Evolutionary conservation across 495 filamentous ascomycete species (phyloP), one percentile per base, ranked within the genome.

Genomic region (Xylaria castorea): DNA sequence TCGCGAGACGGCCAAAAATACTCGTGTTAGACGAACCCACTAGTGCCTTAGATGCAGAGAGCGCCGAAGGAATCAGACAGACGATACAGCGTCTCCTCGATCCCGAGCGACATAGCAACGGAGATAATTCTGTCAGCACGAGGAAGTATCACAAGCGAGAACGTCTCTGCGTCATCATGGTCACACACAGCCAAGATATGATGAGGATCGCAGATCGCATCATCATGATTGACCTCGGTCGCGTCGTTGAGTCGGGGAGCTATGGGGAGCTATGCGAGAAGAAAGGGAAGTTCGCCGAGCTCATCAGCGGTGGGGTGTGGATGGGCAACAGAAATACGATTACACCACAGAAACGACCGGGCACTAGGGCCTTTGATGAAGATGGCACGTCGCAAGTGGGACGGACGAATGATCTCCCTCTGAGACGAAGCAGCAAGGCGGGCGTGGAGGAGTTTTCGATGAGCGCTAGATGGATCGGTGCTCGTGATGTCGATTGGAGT

Each of bases 11-110:
- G 25, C 94, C 94, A 0, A 84, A 85, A 51, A 79, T 97, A 8
- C 78, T 98, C 25, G 87, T 99, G 0, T 80, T 98, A 16, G 96
- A 99, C 72, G 96, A 98, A 79, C 92, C 95, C 5, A 98, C 96
- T 0, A 92, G 89, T 36, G 90, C 89, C 42, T 81, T 99, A 16
- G 96, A 99, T 77, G 85, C 84, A 0, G 87, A 89, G 71, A 90
- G 85, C n/a, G 92, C 93, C 1, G 87, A 84, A 44, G 81, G 87
- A 7, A 87, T 99, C 18, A 83, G 91, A n/a, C 79, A 86, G 30
- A 90, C 91, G 5, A 85, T 98, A 27, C 73, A 79, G 36, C 74
- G 77, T 11, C 75, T 94, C 30, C 83, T 91, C 48, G 16, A 48
- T n/a, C 62, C 70, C 7, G 51, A 50, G 9, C 25, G 16, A n/a